These are phyloP conservation scores for Amoeboaphelidium protococcarum DNA, from an alignment of 371 early-diverging fungal species.

Conservation along the genomic window DNA sequence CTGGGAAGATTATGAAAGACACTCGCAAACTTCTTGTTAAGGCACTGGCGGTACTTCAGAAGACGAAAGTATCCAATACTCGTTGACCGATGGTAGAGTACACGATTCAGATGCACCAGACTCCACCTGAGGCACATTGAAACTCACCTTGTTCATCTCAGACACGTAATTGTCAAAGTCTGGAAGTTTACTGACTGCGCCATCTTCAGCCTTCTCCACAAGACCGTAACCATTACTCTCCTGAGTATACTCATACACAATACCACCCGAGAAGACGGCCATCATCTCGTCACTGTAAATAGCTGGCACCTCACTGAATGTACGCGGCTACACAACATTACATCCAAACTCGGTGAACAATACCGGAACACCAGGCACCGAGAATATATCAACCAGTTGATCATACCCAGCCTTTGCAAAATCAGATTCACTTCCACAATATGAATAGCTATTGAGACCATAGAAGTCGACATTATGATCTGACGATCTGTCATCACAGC, in stretches of 20 bases:
- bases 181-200: slow-evolving; percentile 11
- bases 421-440: slow-evolving; percentile 22
- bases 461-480: slow-evolving; percentile 32
- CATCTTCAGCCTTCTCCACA: slow-evolving; percentile 23
- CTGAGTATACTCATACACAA: slow-evolving; percentile 50
- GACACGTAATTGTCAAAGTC: slow-evolving; percentile 22
- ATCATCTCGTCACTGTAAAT: slow-evolving; percentile 40
- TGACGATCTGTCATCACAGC: slow-evolving; percentile 29
- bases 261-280: slow-evolving; percentile 35
- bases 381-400: slow-evolving; percentile 24
- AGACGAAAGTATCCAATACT: too few relatives aligned
- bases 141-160: too few relatives aligned
- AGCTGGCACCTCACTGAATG: slow-evolving; percentile 20
- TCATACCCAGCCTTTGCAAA: slow-evolving; percentile 28
- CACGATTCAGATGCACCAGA: too few relatives aligned
- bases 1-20: too few relatives aligned
- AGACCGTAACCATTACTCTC: slow-evolving; percentile 51
- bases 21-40: slow-evolving; percentile 28
- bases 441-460: slow-evolving; percentile 36
- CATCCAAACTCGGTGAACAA: slow-evolving; percentile 37
- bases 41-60: slow-evolving; percentile 35
- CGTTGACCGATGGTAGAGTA: too few relatives aligned
- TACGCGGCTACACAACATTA: slow-evolving; percentile 21
- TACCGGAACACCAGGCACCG: slow-evolving; percentile 25
- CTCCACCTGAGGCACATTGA: too few relatives aligned